Evolutionary conservation across 371 early-diverging fungal genomes (phyloP), one percentile per base, ranked within the genome.

Genomic region (Zychaea mexicana): DNA sequence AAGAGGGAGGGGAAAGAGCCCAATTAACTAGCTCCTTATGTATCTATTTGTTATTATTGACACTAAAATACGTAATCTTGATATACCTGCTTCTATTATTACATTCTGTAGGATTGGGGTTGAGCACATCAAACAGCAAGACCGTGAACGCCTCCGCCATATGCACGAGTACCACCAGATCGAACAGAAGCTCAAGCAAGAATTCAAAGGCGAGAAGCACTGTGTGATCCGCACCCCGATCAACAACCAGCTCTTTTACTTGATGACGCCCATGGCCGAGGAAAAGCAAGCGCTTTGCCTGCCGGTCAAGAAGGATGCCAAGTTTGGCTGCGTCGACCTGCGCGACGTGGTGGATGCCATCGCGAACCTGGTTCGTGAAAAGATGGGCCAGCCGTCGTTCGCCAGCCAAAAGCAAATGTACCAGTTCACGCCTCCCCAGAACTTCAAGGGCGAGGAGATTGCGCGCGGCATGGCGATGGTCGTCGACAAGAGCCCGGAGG

Each of bases 51-150:
- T 57, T 57, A n/a, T 30, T 56, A 28, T 3, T 60, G 31, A 60
- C 24, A 13, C 42, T 36, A 36, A 36, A 42, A 1, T 42, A 42
- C 13, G n/a, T 15, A 0, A 42, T 17, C 13, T 12, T 42, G 4
- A 42, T 42, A 36, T 36, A n/a, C n/a, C n/a, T n/a, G n/a, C n/a
- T n/a, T n/a, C n/a, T n/a, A n/a, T n/a, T n/a, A n/a, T n/a, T n/a
- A n/a, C n/a, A n/a, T n/a, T n/a, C n/a, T n/a, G 17, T 68, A 78
- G 75, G 13, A 57, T 75, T 62, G 75, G 73, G 56, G 68, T 71
- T 52, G 73, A 78, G 8, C 56, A 57, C 31, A 32, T 67, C 17
- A 52, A 65, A 32, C 36, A 75, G 32, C 30, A 75, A 17, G 58
- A 60, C 10, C 30, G 55, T 12, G 36, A 52, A 1, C 52, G 64